phyloP scores from a whole-genome alignment of 495 filamentous ascomycete species.

The Cercophora newfieldiana region DNA sequence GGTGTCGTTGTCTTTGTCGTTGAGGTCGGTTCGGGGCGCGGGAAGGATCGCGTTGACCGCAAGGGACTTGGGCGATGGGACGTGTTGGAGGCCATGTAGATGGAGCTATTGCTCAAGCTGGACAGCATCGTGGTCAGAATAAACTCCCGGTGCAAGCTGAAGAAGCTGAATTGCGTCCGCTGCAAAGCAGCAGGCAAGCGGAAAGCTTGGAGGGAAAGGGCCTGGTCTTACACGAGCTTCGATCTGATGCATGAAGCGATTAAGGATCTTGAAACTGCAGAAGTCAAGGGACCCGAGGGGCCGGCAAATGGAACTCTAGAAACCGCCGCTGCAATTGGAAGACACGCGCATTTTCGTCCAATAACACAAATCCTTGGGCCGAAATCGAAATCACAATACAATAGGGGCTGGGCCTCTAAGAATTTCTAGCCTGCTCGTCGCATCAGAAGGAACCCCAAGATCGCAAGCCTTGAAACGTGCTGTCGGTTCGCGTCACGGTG shows the following conservation, averaged over 20 bases:
- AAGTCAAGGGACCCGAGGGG: slow-evolving; percentile 5
- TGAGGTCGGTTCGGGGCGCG: slow-evolving; percentile 22
- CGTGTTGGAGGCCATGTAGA: slow-evolving; percentile 30
- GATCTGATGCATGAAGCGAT: slow-evolving; percentile 23
- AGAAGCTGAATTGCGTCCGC: not conserved
- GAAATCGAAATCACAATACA: not conserved
- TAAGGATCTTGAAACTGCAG: slow-evolving; percentile 22
- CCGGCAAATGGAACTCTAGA: not conserved
- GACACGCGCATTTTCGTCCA: not conserved
- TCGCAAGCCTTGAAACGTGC: not conserved
- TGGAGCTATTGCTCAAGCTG: slow-evolving; percentile 25
- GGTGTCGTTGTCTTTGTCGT: too few species aligned
- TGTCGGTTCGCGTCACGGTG: not conserved
- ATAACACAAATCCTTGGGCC: not conserved
- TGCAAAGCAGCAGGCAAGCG: not conserved
- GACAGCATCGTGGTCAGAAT: slow-evolving; percentile 25
- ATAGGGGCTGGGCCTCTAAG: not conserved
- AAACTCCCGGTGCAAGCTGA: not conserved
- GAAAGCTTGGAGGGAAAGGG: not conserved
- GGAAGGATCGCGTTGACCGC: slow-evolving; percentile 31
- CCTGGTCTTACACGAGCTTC: slow-evolving; percentile 23
- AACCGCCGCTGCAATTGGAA: not conserved
- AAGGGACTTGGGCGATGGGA: slow-evolving; percentile 24
- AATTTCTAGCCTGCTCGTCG: not conserved
- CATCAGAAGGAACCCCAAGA: not conserved